Conservation (phyloP, 1,284 basidiomycete species). For the Cutaneotrichosporon cavernicola region DNA sequence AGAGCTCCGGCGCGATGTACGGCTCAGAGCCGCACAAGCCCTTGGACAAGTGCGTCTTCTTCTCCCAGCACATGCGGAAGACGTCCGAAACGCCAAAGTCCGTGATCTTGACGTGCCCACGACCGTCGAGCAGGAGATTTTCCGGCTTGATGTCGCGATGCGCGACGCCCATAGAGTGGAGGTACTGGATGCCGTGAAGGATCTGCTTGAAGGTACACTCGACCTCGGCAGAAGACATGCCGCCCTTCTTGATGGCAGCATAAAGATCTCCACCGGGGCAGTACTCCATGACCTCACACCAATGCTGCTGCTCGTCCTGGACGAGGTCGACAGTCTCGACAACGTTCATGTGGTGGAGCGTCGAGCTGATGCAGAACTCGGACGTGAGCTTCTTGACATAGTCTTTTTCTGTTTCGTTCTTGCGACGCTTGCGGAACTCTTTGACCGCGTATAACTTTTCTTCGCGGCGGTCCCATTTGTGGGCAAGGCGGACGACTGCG, state of each 20-base stretch:
- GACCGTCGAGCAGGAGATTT: constrained; percentile 89
- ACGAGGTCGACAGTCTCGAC: constrained; percentile 99
- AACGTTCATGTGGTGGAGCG: constrained; percentile 91
- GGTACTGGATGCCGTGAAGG: constrained; percentile 72
- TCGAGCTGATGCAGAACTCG: constrained; percentile 98
- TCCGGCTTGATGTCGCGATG: constrained; percentile 99
- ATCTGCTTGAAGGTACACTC: constrained; percentile 99
- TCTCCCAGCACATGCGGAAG: constrained; percentile 97
- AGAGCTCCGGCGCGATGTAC: constrained; percentile 98
- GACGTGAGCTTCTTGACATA: constrained; percentile 99
- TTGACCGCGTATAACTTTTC: constrained; percentile 99
- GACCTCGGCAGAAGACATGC: constrained; percentile 90
- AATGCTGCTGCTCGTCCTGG: constrained; percentile 91
- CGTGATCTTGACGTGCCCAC: constrained; percentile 96
- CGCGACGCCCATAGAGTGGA: constrained; percentile 79
- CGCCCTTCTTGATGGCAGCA: constrained; percentile 95
- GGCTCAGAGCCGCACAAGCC: constrained; percentile 96
- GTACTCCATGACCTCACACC: constrained; percentile 99
- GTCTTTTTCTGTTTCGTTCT: constrained; percentile 98
- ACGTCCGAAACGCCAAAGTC: constrained; percentile 99
- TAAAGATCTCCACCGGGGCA: constrained; percentile 96
- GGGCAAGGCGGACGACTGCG: constrained; percentile 90
- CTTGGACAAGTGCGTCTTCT: constrained; percentile 93
- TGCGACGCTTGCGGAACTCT: constrained; percentile 96
- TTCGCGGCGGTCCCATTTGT: constrained; percentile 96